Evolutionary conservation across 768 basidiomycete species (phyloP), one percentile per base, ranked within the genome.

Genomic region (Rhodotorula diobovata): DNA sequence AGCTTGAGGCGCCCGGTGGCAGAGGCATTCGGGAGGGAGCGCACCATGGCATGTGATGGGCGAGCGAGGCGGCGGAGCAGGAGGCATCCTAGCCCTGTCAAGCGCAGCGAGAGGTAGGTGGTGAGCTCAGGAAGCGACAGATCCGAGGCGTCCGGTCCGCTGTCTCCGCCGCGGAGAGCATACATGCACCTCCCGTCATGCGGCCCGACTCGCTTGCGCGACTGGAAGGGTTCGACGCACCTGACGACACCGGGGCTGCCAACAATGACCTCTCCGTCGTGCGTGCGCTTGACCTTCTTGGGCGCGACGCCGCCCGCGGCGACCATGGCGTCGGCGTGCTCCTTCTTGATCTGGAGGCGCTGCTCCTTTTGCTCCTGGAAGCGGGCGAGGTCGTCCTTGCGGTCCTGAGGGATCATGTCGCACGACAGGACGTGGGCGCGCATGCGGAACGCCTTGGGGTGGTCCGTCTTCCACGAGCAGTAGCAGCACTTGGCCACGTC

Each of bases 21-120:
- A 12, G 20, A 32, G 35, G 28, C 34, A n/a, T 15, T 28, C 18
- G n/a, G 32, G 35, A 11, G 34, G 18, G 41, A 12, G 51, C 78
- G 46, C 3, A 79, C 79, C 79, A 46, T 80, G 79, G 68, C 79
- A 80, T 48, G 79, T 79, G 68, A 79, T 79, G 34, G 79, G 78
- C 23, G 79, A 79, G 21, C 71, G 68, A 0, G 21, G 30, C 4
- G 66, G 56, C 14, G 66, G 34, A 2, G 61, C 34, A 23, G 58
- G 30, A 2, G 34, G 37, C 55, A 55, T 45, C 48, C 37, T 58
- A 15, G 30, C 48, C 1, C 63, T 61, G 48, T 43, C 25, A 61
- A 0, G 46, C 32, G 23, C 28, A n/a, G n/a, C 2, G 18, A 8
- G 2, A 37, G 37, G n/a, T n/a, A 12, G 43, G 1, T 25, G 50